These are phyloP conservation scores for Dentipellis sp. DNA, from an alignment of 768 basidiomycete species.

Conservation along the genomic window DNA sequence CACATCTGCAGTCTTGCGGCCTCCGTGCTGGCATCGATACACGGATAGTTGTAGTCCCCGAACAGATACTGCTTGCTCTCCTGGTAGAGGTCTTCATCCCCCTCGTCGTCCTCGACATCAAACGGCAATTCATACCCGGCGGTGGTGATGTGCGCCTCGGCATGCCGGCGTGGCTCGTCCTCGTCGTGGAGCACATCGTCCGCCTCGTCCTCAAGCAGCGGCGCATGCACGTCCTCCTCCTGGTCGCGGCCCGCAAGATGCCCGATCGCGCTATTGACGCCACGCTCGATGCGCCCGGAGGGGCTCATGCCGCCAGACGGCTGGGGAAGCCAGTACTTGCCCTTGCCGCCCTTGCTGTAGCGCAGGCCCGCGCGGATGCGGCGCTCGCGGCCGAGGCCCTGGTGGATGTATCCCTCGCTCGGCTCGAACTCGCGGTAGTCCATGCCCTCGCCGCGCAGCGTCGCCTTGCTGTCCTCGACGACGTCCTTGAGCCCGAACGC, in stretches of 20 bases:
- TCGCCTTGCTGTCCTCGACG: slow-evolving; percentile 73
- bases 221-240: slow-evolving; percentile 60
- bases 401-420: slow-evolving; percentile 86
- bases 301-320: slow-evolving; percentile 31
- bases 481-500: slow-evolving; percentile 85
- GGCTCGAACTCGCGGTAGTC: slow-evolving; percentile 97
- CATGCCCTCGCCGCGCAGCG: slow-evolving; percentile 82
- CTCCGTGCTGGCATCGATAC: slow-evolving; percentile 82
- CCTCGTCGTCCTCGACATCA: slow-evolving; percentile 57
- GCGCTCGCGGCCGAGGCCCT: slow-evolving; percentile 76
- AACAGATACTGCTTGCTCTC: slow-evolving; percentile 77
- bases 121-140: slow-evolving; percentile 55
- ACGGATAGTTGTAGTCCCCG: slow-evolving; percentile 87
- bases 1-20: slow-evolving; percentile 54
- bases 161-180: slow-evolving; percentile 43
- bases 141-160: slow-evolving; percentile 17
- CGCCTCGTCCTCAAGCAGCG: slow-evolving; percentile 56
- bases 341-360: slow-evolving; percentile 82
- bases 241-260: slow-evolving; percentile 33
- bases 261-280: slow-evolving; percentile 30
- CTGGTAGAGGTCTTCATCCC: slow-evolving; percentile 67
- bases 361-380: slow-evolving; percentile 88
- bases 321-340: slow-evolving; percentile 94
- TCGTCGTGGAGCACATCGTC: slow-evolving; percentile 58
- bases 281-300: slow-evolving; percentile 30